These are phyloP conservation scores for Manihot esculenta DNA, from an alignment of 441 rosid species.

Conservation along the genomic window DNA sequence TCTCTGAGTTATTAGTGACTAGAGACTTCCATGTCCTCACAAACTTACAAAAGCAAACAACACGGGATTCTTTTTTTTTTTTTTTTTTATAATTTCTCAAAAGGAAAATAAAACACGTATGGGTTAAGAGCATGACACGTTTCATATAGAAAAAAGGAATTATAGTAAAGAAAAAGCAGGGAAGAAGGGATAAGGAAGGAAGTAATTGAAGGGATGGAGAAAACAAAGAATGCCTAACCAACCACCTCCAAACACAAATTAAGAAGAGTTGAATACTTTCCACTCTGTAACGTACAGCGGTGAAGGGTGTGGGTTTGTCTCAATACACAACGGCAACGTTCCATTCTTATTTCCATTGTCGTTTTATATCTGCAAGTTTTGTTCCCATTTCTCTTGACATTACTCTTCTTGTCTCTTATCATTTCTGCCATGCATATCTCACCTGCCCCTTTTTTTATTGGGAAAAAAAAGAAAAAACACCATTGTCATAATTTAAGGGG, in stretches of 20 bases:
- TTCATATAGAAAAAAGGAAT: too few relatives aligned
- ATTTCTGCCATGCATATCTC: constrained; percentile 13
- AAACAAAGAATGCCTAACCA: constrained; percentile 40
- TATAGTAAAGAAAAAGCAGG: constrained; percentile 33
- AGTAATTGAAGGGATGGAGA: constrained; percentile 40
- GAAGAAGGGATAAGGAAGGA: constrained; percentile 40
- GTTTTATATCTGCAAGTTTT: constrained; percentile 16
- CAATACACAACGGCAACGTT: neutral
- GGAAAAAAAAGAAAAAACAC: too few relatives aligned
- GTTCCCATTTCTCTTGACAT: constrained; percentile 41
- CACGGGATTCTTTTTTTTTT: too few relatives aligned
- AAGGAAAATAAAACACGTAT: too few relatives aligned
- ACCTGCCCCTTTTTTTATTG: too few relatives aligned
- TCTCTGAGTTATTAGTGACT: too few relatives aligned
- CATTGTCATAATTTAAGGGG: too few relatives aligned
- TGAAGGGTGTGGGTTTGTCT: constrained; percentile 20
- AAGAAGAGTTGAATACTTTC: constrained; percentile 30
- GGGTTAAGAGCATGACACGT: too few relatives aligned
- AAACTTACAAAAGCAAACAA: too few relatives aligned
- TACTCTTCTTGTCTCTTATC: constrained; percentile 27
- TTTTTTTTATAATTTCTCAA: too few relatives aligned
- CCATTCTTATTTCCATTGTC: constrained; percentile 31
- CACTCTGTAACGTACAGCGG: constrained; percentile 14
- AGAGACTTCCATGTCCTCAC: too few relatives aligned
- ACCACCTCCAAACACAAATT: constrained; percentile 60